A percentile compares a stretch with the other conserved stretches of the same genome.
Evolutionary conservation across 2,329 filamentous ascomycete genomes (phyloP).

Genomic region (Fusarium nurragi): DNA sequence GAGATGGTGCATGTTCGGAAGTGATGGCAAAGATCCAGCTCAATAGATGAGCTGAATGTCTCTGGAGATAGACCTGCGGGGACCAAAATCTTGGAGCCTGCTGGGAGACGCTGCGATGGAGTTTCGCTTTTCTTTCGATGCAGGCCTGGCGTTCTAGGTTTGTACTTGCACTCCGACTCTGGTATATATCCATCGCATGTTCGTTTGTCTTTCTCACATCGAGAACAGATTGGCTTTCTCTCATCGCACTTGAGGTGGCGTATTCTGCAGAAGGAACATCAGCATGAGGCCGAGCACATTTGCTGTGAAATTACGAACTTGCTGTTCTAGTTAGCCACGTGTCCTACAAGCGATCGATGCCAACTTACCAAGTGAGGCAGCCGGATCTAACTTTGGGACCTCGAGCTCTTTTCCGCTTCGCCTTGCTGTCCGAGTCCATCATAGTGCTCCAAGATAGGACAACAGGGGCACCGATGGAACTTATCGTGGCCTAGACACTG

Average conservation of each 20-base stretch:
- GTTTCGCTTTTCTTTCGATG: neutral
- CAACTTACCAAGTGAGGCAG: conserved; percentile 17
- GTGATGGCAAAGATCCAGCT: conserved; percentile 13
- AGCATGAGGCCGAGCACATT: neutral
- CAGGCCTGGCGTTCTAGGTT: neutral
- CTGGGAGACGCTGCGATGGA: neutral
- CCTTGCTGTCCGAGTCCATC: neutral
- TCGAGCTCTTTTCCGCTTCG: conserved; percentile 9
- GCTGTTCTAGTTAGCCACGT: neutral
- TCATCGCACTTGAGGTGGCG: conserved; percentile 29
- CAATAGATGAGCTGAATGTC: neutral
- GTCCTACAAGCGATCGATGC: accelerated
- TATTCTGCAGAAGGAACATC: neutral
- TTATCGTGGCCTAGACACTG: neutral
- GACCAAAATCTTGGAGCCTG: neutral
- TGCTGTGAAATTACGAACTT: neutral
- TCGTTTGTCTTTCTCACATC: conserved; percentile 14
- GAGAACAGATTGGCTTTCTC: conserved; percentile 10
- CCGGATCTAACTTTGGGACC: conserved; percentile 22
- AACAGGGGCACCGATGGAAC: neutral
- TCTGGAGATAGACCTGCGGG: conserved; percentile 1
- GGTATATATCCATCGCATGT: conserved; percentile 19
- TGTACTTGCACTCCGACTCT: neutral
- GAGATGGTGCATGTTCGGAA: conserved; percentile 4
- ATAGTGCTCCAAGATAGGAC: neutral